Evolutionary conservation across 2,329 filamentous ascomycete species (phyloP).

Genomic region (Tolypocladium inflatum): DNA sequence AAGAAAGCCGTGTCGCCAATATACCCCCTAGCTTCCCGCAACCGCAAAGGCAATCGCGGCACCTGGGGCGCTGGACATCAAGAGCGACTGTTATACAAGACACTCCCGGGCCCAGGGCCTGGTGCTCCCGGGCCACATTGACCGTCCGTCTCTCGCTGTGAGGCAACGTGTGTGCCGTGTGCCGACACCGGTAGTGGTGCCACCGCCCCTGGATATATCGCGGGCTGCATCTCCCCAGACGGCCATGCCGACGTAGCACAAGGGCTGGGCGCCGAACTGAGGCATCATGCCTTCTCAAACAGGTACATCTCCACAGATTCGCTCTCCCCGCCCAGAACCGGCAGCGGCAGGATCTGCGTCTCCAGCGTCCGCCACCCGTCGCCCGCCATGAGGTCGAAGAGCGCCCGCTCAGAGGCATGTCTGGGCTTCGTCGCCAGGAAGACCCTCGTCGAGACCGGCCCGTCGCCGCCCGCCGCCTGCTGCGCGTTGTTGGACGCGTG

Average conservation of each 20-base stretch:
- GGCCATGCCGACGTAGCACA: background rate
- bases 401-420: slow-evolving; percentile 39
- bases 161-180: background rate
- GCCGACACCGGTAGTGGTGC: background rate
- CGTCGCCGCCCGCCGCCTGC: slow-evolving; percentile 8
- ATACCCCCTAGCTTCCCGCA: background rate
- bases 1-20: background rate
- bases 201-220: background rate
- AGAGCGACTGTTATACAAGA: background rate
- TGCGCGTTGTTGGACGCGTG: slow-evolving; percentile 29
- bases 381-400: slow-evolving; percentile 37
- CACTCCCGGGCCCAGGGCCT: background rate
- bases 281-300: slow-evolving; percentile 25
- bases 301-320: slow-evolving; percentile 44
- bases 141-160: no score
- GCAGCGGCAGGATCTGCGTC: slow-evolving; percentile 32
- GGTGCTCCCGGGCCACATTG: background rate
- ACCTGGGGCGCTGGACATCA: background rate
- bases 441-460: slow-evolving; percentile 27
- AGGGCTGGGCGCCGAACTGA: background rate
- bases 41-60: background rate
- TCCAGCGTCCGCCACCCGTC: slow-evolving; percentile 35
- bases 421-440: slow-evolving; percentile 47
- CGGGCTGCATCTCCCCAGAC: background rate
- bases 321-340: slow-evolving; percentile 31